A percentile compares a stretch with the other conserved stretches of the same genome.
phyloP scores from a whole-genome alignment of 2,329 filamentous ascomycete species.

The Curvularia spicifera region DNA sequence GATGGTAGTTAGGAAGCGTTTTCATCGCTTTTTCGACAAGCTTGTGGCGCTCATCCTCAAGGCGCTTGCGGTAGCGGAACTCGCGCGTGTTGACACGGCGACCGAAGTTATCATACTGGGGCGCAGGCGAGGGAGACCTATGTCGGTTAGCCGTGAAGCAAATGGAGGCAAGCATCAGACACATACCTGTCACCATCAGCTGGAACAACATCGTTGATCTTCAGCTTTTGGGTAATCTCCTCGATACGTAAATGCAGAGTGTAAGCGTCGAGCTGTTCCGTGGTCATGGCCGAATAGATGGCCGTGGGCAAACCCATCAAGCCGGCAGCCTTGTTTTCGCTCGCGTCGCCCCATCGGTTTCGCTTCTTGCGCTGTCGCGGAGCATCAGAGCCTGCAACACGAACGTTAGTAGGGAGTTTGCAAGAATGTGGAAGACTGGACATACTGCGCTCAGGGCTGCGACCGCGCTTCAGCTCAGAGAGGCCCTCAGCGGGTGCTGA shows the following conservation, averaged over 20 bases:
- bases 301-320: constrained; percentile 97
- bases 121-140: constrained; percentile 92
- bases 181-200: constrained; percentile 92
- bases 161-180: background rate
- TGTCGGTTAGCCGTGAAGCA: constrained; percentile 16
- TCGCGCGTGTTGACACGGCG: constrained; percentile 99
- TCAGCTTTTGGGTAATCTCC: constrained; percentile 98
- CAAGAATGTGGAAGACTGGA: constrained; percentile 23
- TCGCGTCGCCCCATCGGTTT: constrained; percentile 96
- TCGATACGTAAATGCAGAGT: constrained; percentile 96
- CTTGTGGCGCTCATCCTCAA: constrained; percentile 99
- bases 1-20: constrained; percentile 98
- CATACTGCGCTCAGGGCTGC: constrained; percentile 84
- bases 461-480: constrained; percentile 77
- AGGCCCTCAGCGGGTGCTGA: constrained; percentile 54
- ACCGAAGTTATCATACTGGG: constrained; percentile 99
- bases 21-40: constrained; percentile 99
- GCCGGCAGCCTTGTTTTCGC: constrained; percentile 97
- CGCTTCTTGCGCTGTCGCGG: constrained; percentile 94
- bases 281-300: constrained; percentile 97
- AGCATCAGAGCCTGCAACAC: constrained; percentile 64
- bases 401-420: constrained; percentile 19
- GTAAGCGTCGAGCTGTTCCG: constrained; percentile 96
- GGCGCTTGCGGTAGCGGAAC: constrained; percentile 95
- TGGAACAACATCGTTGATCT: constrained; percentile 98